These are phyloP conservation scores for Cylindrodendrum hubeiense DNA, from an alignment of 2,329 filamentous ascomycete species.

Conservation along the genomic window DNA sequence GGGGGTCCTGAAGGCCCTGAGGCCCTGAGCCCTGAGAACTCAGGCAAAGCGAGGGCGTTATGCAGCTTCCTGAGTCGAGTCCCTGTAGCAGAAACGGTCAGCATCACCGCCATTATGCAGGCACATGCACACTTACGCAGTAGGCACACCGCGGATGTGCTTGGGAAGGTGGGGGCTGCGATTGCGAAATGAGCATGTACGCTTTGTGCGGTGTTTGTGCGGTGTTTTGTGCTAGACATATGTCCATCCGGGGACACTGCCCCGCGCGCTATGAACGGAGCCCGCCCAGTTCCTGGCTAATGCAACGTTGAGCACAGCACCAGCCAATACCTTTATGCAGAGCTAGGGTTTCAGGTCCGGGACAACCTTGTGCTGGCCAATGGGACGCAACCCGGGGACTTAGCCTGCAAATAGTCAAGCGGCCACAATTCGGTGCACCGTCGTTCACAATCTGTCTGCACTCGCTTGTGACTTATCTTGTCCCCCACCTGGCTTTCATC, in stretches of 20 bases:
- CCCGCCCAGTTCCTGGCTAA: constrained; percentile 46
- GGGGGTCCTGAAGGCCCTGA: constrained; percentile 22
- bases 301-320: constrained; percentile 44
- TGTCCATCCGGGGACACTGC: constrained; percentile 25
- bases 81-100: constrained; percentile 1
- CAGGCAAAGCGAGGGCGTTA: constrained; percentile 31
- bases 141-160: constrained; percentile 18
- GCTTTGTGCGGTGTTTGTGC: constrained; percentile 45
- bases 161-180: constrained; percentile 40
- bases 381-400: constrained; percentile 43
- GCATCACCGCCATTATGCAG: constrained; percentile 27
- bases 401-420: constrained; percentile 30
- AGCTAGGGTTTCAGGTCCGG: constrained; percentile 52
- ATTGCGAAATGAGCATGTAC: constrained; percentile 42
- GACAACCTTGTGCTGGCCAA: constrained; percentile 40
- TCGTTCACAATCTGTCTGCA: constrained; percentile 38
- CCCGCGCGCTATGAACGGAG: constrained; percentile 32
- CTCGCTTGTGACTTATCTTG: constrained; percentile 23
- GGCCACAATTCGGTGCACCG: constrained; percentile 42
- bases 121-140: constrained; percentile 5
- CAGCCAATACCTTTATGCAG: constrained; percentile 47
- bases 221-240: constrained; percentile 36
- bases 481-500: constrained; percentile 36
- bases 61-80: constrained; percentile 29
- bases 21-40: constrained; percentile 22